Base-by-base conservation (phyloP, 2,329 filamentous ascomycete genomes). In the Nakataea oryzae region DNA sequence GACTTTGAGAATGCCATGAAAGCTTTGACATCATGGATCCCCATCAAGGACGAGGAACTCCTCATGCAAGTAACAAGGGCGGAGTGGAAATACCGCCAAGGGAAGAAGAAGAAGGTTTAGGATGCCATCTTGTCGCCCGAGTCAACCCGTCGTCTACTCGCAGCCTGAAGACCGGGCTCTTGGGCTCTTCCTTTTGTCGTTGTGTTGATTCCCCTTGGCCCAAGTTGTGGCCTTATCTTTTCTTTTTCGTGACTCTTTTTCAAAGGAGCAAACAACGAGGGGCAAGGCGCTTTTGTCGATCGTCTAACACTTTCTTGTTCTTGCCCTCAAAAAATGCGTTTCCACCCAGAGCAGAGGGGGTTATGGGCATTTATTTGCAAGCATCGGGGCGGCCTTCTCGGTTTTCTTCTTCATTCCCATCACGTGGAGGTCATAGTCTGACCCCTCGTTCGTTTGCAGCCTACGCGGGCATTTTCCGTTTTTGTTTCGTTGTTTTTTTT, bases 1-100 rank as follows among this genome's bases (percentile, higher is more conserved):
- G 95, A 99, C 72, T 99, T 97, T 74, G 95, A 99, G 73, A 96
- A 96, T 70, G 90, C 90, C 58, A 99, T 99, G 95, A 97, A 97
- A 77, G 89, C 93, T 9, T 79, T 99, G 65, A 97, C 95, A 32
- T 92, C 89, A 62, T 96, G 91, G 86, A 88, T 97, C 57, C 92
- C 93, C 26, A 88, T 99, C 72, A 91, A 91, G 74, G 93, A 99
- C 69, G 91, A 96, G 71, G 92, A 97, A 72, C 76, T 96, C 63
- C 81, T 99, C 69, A 96, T 99, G 91, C 88, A 87, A 69, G 91
- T 97, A 63, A 87, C 91, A 29, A 88, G 88, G 70, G 86, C 90
- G 17, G 93, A 97, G 76, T 97, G 90, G 84, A 96, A 90, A 77
- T 74, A 78, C 59, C 81, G 84, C 65, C 76, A 81, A 66, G 74